A percentile compares a stretch with the other conserved stretches of the same genome.
These are phyloP conservation scores for Pyrenochaeta sp. DNA, from an alignment of 2,329 filamentous ascomycete genomes.

Conservation along the genomic window DNA sequence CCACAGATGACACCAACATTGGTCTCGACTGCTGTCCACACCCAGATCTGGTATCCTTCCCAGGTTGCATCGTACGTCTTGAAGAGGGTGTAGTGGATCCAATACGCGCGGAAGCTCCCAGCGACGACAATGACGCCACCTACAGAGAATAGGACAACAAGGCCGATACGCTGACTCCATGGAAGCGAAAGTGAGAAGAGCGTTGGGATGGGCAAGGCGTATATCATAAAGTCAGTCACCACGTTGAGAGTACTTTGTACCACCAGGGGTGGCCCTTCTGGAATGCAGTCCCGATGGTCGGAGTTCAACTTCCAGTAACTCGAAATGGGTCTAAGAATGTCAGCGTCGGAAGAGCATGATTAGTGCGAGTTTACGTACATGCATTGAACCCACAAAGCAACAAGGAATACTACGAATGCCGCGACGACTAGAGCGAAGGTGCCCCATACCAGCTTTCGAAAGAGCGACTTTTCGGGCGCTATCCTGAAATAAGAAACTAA, in stretches of 20 bases:
- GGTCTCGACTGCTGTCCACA: slow-evolving; percentile 56
- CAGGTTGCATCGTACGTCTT: slow-evolving; percentile 58
- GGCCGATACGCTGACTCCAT: slow-evolving; percentile 53
- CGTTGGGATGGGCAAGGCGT: slow-evolving; percentile 57
- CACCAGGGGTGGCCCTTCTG: slow-evolving; percentile 56
- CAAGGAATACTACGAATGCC: slow-evolving; percentile 46
- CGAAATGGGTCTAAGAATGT: slow-evolving; percentile 52
- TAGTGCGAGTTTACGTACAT: slow-evolving; percentile 33
- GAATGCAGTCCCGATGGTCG: slow-evolving; percentile 50
- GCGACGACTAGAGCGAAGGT: slow-evolving; percentile 46
- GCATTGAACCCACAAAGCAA: slow-evolving; percentile 51
- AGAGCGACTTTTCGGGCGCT: slow-evolving; percentile 49
- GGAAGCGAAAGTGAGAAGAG: slow-evolving; percentile 57
- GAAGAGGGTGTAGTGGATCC: slow-evolving; percentile 56
- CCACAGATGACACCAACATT: slow-evolving; percentile 56
- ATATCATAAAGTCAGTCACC: slow-evolving; percentile 57
- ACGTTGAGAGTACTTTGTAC: slow-evolving; percentile 55
- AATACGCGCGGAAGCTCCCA: slow-evolving; percentile 57
- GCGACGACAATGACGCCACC: slow-evolving; percentile 58
- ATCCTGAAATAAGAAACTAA: slow-evolving; percentile 51
- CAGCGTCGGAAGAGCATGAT: slow-evolving; percentile 15
- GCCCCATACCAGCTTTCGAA: slow-evolving; percentile 49
- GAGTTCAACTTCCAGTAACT: slow-evolving; percentile 56
- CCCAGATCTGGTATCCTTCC: slow-evolving; percentile 54
- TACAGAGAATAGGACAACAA: slow-evolving; percentile 54